Base-by-base conservation (phyloP, 257 asterid species). In the Agastache rugosa region DNA sequence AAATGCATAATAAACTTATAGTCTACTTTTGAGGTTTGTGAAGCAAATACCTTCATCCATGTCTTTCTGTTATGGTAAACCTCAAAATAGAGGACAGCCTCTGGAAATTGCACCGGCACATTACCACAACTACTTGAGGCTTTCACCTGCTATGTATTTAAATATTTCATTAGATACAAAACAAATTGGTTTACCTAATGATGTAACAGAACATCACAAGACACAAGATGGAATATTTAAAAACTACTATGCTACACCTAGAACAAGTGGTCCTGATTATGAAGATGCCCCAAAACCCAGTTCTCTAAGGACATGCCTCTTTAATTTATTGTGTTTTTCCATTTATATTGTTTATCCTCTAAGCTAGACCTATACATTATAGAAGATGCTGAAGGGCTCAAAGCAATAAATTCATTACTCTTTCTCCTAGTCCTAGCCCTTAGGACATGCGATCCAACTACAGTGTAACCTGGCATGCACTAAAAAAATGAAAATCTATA, bases 51-150 rank as follows among this genome's bases (percentile, higher is more conserved):
- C 96, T 93, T 91, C 31, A 51, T 4, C 82, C 86, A 77, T 19
- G 87, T 61, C 81, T 72, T 83, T 71, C 68, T 84, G 85, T 77
- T 87, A 71, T 92, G 97, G 82, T 91, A 94, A 79, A 94, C 96
- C 86, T 94, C 98, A 61, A 91, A 67, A 71, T 84, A 76, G 58
- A 94, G 86, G 72, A 87, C 70, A 61, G 83, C 85, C 81, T 90
- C 97, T 10, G 97, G 97, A 85, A 74, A 94, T 34, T 81, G 85
- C 79, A 91, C 82, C 6, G 90, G 84, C 27, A 88, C 74, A 64
- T 80, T 73, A 80, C 74, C 86, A 72, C 25, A 23, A 42, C 84
- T 37, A 71, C 77, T 83, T 9, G 88, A 83, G 65, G 90, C 71
- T 80, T 76, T 88, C 69, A 86, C 97, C 93, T 89, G 88, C 77